phyloP scores from a whole-genome alignment of 148 eudicot genomes.

The Pouteria glomerata region DNA sequence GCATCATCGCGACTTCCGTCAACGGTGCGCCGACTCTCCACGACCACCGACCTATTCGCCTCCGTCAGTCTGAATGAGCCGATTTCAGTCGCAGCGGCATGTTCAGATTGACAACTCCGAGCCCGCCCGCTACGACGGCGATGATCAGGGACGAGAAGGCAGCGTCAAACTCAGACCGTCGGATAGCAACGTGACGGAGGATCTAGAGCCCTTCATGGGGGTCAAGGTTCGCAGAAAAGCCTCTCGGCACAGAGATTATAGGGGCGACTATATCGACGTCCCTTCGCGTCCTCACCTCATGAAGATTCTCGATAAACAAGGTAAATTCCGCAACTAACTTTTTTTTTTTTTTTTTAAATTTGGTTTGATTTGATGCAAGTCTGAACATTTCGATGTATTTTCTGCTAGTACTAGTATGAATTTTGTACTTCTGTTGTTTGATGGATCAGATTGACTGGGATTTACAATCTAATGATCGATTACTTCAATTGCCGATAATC shows the following conservation, averaged over 20 bases:
- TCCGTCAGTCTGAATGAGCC: conserved; percentile 14
- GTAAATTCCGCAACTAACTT: conserved; percentile 14
- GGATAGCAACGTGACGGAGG: conserved; percentile 25
- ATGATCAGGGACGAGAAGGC: conserved; percentile 7
- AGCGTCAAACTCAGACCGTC: conserved; percentile 21
- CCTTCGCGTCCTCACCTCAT: conserved; percentile 54
- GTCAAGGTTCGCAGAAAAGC: conserved; percentile 60
- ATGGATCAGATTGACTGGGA: background rate
- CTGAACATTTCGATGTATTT: background rate
- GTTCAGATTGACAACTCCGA: conserved; percentile 30
- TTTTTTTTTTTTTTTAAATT: too few relatives aligned
- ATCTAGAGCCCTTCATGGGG: conserved; percentile 73
- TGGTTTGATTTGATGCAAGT: background rate
- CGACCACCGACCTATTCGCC: background rate
- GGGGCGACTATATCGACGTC: conserved; percentile 70
- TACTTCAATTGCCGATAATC: background rate
- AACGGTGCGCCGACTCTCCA: background rate
- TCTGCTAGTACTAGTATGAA: background rate
- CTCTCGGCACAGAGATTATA: conserved; percentile 41
- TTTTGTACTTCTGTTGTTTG: background rate
- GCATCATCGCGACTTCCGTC: background rate
- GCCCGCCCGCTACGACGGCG: conserved; percentile 18
- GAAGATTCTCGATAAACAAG: conserved; percentile 83
- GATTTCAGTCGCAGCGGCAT: conserved; percentile 22
- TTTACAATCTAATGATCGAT: background rate